These are phyloP conservation scores for Blastobotrys aristatus DNA, from an alignment of 1,139 yeast genomes.

Conservation along the genomic window DNA sequence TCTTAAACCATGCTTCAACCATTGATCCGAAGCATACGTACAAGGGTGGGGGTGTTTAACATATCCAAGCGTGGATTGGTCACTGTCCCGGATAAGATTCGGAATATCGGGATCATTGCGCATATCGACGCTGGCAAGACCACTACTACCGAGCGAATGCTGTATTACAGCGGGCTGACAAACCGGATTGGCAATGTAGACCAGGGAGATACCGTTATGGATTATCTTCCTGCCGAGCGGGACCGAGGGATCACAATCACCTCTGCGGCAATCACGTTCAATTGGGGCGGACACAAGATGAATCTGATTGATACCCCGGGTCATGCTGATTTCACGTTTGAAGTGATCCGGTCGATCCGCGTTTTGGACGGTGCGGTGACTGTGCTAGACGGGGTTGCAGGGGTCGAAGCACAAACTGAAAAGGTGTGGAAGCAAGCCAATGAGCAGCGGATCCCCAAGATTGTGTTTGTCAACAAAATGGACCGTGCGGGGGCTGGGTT, in stretches of 20 bases:
- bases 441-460: slow-evolving; percentile 59
- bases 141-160: slow-evolving; percentile 86
- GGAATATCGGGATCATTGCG: slow-evolving; percentile 79
- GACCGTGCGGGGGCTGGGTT: slow-evolving; percentile 95
- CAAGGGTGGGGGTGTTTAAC: too few relatives aligned
- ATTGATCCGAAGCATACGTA: too few relatives aligned
- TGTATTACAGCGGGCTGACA: slow-evolving; percentile 80
- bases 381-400: slow-evolving; percentile 91
- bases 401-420: slow-evolving; percentile 97
- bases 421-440: slow-evolving; percentile 92
- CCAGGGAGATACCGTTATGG: slow-evolving; percentile 95
- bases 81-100: slow-evolving; percentile 30
- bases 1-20: too few relatives aligned
- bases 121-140: slow-evolving; percentile 89
- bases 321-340: slow-evolving; percentile 96
- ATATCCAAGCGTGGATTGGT: not conserved
- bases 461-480: slow-evolving; percentile 89
- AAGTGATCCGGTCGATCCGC: slow-evolving; percentile 81
- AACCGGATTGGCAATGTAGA: slow-evolving; percentile 87
- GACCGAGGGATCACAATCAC: slow-evolving; percentile 94
- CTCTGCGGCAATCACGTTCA: slow-evolving; percentile 89
- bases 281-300: slow-evolving; percentile 74
- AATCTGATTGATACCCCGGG: slow-evolving; percentile 97
- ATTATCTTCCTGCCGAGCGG: slow-evolving; percentile 83
- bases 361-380: slow-evolving; percentile 94